A percentile compares a stretch with the other conserved stretches of the same genome.
These are phyloP conservation scores for Diophrys appendiculata DNA, from an alignment of 73 alveolate species.

Conservation along the genomic window DNA sequence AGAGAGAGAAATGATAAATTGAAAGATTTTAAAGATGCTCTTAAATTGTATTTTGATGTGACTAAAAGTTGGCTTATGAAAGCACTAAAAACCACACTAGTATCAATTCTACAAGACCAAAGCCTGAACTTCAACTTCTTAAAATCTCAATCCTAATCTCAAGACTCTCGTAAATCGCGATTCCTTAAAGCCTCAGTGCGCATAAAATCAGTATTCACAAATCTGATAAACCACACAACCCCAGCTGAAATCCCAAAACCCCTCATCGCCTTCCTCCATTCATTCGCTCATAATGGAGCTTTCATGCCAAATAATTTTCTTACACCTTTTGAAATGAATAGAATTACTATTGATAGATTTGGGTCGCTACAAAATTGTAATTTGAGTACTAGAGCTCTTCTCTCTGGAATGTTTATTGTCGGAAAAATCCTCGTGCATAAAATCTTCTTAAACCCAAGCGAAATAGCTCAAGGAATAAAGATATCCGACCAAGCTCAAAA, in stretches of 20 bases:
- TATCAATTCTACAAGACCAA: constrained; percentile 11
- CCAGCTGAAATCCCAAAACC: constrained; percentile 44
- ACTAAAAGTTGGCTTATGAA: constrained; percentile 52
- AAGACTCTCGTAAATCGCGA: too few species aligned
- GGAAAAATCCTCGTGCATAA: constrained; percentile 40
- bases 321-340: constrained; percentile 56
- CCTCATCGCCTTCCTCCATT: constrained; percentile 22
- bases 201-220: constrained; percentile 30
- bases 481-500: background rate
- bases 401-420: constrained; percentile 37
- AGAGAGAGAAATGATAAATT: constrained; percentile 36
- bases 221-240: constrained; percentile 16
- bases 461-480: constrained; percentile 22
- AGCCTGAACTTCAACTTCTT: constrained; percentile 1
- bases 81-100: constrained; percentile 16
- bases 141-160: background rate
- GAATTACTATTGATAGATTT: constrained; percentile 26
- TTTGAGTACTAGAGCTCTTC: constrained; percentile 19
- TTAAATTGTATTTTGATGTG: constrained; percentile 53
- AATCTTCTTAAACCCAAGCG: constrained; percentile 35
- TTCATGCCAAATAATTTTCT: constrained; percentile 56
- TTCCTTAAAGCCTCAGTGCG: constrained; percentile 56
- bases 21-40: constrained; percentile 5
- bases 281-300: constrained; percentile 9
- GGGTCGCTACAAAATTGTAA: constrained; percentile 26